Evolutionary conservation across 306 rosid species (phyloP).

Genomic region (Prinsepia uniflora): DNA sequence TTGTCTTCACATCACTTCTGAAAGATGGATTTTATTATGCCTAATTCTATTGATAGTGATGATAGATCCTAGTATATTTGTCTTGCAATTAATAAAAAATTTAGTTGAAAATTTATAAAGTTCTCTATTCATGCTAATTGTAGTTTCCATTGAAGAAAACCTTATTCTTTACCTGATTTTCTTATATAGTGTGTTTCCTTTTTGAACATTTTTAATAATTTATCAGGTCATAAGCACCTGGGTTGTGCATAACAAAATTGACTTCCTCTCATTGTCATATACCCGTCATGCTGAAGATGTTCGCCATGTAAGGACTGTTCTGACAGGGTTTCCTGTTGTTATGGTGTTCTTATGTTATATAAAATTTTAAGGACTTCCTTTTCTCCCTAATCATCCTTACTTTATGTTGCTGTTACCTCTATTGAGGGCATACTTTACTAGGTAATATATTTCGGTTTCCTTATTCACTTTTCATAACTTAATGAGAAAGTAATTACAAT

Average conservation of each 20-base stretch:
- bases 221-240: slow-evolving; percentile 81
- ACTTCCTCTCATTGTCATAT: slow-evolving; percentile 81
- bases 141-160: background rate
- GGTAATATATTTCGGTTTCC: slow-evolving; percentile 14
- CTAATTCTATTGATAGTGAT: background rate
- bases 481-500: background rate
- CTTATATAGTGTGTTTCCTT: background rate
- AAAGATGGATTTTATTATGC: background rate
- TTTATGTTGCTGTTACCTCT: background rate
- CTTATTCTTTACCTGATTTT: background rate
- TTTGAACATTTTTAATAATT: background rate
- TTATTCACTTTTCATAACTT: slow-evolving; percentile 1
- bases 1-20: slow-evolving; percentile 1
- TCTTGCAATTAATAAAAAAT: background rate
- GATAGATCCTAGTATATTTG: background rate
- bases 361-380: background rate
- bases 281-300: slow-evolving; percentile 84
- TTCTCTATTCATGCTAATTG: background rate
- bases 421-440: background rate
- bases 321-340: slow-evolving; percentile 13
- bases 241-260: slow-evolving; percentile 82
- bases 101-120: background rate
- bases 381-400: slow-evolving; percentile 5
- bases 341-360: slow-evolving; percentile 5
- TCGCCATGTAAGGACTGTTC: slow-evolving; percentile 56